These are phyloP conservation scores for Lepiota brunneoincarnata DNA, from an alignment of 768 basidiomycete genomes.

Conservation along the genomic window DNA sequence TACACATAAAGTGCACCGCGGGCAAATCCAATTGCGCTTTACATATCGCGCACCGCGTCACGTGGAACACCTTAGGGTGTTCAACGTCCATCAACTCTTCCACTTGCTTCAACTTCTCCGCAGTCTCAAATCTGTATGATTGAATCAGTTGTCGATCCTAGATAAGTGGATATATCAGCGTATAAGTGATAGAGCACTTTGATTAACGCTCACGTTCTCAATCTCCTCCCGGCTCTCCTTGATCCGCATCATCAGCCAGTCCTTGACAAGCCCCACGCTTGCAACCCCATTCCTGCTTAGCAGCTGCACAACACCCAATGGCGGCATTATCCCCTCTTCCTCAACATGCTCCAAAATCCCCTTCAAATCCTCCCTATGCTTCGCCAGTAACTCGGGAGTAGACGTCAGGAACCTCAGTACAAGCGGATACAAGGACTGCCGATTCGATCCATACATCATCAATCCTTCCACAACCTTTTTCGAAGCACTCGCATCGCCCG, in stretches of 20 bases:
- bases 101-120: constrained; percentile 76
- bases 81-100: constrained; percentile 75
- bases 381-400: constrained; percentile 64
- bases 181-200: constrained; percentile 3
- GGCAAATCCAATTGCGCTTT: constrained; percentile 89
- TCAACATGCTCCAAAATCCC: constrained; percentile 77
- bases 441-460: constrained; percentile 63
- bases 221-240: constrained; percentile 72
- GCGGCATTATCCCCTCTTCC: constrained; percentile 78
- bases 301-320: constrained; percentile 86
- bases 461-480: constrained; percentile 72
- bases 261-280: constrained; percentile 88
- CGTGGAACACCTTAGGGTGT: constrained; percentile 87
- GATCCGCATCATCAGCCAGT: constrained; percentile 84
- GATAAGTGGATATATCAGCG: constrained; percentile 4
- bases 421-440: constrained; percentile 80
- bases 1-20: constrained; percentile 96
- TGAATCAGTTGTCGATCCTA: constrained; percentile 84
- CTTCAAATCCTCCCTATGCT: constrained; percentile 71
- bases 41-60: constrained; percentile 90
- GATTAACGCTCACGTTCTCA: constrained; percentile 58
- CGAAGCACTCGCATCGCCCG: constrained; percentile 35
- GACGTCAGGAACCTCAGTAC: constrained; percentile 90
- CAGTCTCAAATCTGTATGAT: constrained; percentile 89
- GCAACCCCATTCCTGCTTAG: constrained; percentile 86